Evolutionary conservation across 2,329 filamentous ascomycete species (phyloP).

Genomic region (Sporothrix variecibatus): DNA sequence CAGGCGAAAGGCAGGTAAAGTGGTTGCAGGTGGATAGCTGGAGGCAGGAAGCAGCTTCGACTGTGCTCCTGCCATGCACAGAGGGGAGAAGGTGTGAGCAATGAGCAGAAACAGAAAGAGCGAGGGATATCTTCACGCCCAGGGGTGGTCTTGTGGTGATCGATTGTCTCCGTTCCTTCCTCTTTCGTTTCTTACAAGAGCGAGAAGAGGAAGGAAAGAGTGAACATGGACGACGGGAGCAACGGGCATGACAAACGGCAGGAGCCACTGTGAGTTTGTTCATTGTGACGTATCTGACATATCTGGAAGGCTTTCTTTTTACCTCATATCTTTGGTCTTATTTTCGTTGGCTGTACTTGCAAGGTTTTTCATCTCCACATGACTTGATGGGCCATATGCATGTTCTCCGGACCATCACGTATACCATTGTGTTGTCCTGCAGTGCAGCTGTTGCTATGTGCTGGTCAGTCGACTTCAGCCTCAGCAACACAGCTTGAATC

Average conservation of each 20-base stretch:
- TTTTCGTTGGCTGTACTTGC: neutral
- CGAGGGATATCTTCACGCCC: conserved; percentile 1
- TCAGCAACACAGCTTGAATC: neutral
- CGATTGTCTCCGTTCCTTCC: neutral
- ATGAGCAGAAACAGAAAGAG: neutral
- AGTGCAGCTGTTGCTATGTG: neutral
- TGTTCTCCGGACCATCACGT: neutral
- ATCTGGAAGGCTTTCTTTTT: neutral
- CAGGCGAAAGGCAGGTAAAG: conserved; percentile 3
- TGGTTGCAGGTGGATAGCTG: neutral
- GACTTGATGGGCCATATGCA: neutral
- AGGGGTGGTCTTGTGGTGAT: neutral
- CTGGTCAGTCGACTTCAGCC: conserved; percentile 8
- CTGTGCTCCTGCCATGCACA: neutral
- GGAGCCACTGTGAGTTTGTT: neutral
- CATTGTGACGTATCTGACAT: neutral
- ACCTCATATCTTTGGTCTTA: neutral
- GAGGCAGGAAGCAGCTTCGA: neutral
- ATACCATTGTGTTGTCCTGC: neutral
- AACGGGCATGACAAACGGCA: neutral
- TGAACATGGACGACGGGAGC: neutral
- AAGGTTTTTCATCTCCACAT: neutral
- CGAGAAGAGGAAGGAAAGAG: neutral
- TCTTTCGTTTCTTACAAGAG: neutral
- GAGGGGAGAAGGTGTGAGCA: neutral